Evolutionary conservation across 345 rosid species (phyloP).

Genomic region (Iberis pinnata): DNA sequence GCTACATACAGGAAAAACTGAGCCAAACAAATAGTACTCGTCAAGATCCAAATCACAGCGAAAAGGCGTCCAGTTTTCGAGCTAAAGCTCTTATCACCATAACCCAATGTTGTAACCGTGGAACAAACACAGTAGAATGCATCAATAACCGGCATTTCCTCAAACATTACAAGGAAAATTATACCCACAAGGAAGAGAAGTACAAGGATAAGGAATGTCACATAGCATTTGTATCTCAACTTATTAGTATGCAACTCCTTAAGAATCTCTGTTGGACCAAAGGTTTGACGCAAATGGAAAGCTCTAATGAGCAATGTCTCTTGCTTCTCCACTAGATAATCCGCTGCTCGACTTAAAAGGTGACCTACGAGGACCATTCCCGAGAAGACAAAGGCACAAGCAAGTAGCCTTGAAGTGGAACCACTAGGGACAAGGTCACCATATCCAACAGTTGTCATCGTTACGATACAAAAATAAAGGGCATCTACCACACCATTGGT

Average conservation of each 20-base stretch:
- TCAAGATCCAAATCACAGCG: conserved; percentile 59
- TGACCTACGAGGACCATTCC: conserved; percentile 71
- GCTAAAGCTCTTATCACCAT: conserved; percentile 71
- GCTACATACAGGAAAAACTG: conserved; percentile 57
- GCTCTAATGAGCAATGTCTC: conserved; percentile 66
- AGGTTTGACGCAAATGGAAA: conserved; percentile 36
- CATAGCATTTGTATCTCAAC: conserved; percentile 49
- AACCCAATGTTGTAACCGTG: conserved; percentile 74
- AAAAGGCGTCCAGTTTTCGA: conserved; percentile 51
- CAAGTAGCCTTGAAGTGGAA: conserved; percentile 48
- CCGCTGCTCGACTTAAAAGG: conserved; percentile 63
- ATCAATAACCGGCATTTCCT: conserved; percentile 41
- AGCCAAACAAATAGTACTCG: conserved; percentile 50
- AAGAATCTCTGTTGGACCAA: conserved; percentile 38
- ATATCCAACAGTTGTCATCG: conserved; percentile 94
- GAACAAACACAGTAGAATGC: conserved; percentile 81
- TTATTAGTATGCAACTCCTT: conserved; percentile 49
- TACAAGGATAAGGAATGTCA: conserved; percentile 32
- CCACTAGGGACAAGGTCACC: conserved; percentile 85
- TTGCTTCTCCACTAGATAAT: conserved; percentile 80
- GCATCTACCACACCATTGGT: conserved; percentile 62
- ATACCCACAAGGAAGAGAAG: conserved; percentile 45
- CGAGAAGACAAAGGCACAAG: conserved; percentile 65
- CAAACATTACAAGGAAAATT: conserved; percentile 36
- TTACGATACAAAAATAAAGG: conserved; percentile 64